A percentile compares a stretch with the other conserved stretches of the same genome.
These are phyloP conservation scores for Gossypium ekmanianum DNA, from an alignment of 345 rosid species.

Conservation along the genomic window DNA sequence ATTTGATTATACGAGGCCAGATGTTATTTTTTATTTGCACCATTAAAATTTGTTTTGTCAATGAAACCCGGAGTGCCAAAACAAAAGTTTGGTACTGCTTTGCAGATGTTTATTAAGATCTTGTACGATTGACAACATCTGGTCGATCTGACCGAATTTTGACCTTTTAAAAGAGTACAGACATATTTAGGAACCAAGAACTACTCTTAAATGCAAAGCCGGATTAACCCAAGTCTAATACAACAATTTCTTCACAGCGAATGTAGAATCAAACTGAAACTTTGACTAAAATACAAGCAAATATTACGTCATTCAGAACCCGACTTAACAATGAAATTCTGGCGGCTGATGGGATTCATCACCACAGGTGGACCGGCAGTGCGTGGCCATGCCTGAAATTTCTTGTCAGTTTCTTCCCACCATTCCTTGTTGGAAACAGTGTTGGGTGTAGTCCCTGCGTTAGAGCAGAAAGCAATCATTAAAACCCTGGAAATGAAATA, in stretches of 20 bases:
- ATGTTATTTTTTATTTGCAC: too few species aligned
- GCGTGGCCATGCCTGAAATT: slow-evolving; percentile 94
- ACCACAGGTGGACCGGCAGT: slow-evolving; percentile 91
- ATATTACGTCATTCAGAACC: slow-evolving; percentile 22
- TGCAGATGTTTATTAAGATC: slow-evolving; percentile 12
- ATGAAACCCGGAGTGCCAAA: too few species aligned
- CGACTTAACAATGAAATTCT: slow-evolving; percentile 75
- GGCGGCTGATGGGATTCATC: slow-evolving; percentile 93
- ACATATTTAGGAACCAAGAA: background rate
- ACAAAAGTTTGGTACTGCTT: too few species aligned
- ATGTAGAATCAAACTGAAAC: background rate
- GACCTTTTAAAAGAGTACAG: background rate
- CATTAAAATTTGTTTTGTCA: too few species aligned
- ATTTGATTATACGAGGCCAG: too few species aligned
- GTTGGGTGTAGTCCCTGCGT: slow-evolving; percentile 68
- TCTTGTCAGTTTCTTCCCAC: slow-evolving; percentile 90
- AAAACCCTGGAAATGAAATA: slow-evolving; percentile 8
- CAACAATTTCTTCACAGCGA: background rate
- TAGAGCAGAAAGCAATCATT: background rate
- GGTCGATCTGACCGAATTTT: background rate
- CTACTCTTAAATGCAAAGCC: background rate
- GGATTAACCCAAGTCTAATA: background rate
- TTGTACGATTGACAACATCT: background rate
- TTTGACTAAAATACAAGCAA: background rate
- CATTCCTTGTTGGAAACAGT: slow-evolving; percentile 72